Base-by-base conservation (phyloP, 2,329 filamentous ascomycete genomes). In the Penicillium sp. region DNA sequence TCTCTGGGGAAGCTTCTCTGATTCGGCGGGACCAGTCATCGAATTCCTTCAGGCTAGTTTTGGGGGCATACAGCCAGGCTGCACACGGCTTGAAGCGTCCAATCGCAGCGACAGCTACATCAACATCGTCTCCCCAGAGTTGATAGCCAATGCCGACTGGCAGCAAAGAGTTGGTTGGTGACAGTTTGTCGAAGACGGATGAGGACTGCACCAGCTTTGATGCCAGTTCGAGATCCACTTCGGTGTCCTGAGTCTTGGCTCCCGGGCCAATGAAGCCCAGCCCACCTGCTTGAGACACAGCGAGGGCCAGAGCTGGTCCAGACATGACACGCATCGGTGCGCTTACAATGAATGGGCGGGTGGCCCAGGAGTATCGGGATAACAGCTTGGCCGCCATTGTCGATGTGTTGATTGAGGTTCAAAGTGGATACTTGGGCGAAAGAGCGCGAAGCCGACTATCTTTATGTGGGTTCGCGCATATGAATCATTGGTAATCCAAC, bases 291-390 rank as follows among this genome's bases (percentile, higher is more conserved):
- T 75, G 75, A 1, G 85, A 87, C 14, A 91, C 82, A 37, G 86
- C 83, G 17, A 87, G 77, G 2, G 88, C 86, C 1, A 92, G 80
- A 0, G 71, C 81, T 60, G 73, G 84, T 68, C 76, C 82, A 62
- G 82, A 78, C 64, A 91, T 86, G 22, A 88, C 80, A 53, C 88
- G 85, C 90, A 92, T 92, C 0, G 90, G 90, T 2, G 88, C 90
- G 56, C 82, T 78, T 56, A 85, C 79, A 22, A 92, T 81, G 17
- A 91, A 75, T 1, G 88, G 88, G 2, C 73, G 68, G n/a, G 79
- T 71, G 4, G 80, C 82, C 86, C 87, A 90, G 65, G 87, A 85
- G 67, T 88, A 88, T 78, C 61, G 60, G 2, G 63, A 63, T 8
- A 69, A 28, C 39, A 69, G 35, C 39, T 55, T 68, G 20, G 55